Evolutionary conservation across 495 filamentous ascomycete genomes (phyloP).

Genomic region (Hypoxylon trugodes): DNA sequence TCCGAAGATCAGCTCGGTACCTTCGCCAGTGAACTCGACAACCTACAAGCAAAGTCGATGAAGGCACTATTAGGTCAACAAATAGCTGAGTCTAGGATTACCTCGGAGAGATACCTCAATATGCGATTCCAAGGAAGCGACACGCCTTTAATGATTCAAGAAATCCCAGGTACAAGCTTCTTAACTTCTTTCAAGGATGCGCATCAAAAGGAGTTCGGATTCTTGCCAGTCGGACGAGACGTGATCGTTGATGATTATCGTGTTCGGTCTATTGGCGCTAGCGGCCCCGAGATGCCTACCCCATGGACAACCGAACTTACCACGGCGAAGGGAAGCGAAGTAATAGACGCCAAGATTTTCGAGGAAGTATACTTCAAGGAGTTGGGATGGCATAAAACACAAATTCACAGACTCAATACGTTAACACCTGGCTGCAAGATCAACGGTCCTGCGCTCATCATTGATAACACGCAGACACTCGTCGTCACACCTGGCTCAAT

Average conservation of each 20-base stretch:
- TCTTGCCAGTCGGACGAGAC: constrained; percentile 74
- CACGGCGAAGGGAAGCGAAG: neutral
- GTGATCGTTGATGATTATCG: constrained; percentile 83
- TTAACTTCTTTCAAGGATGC: constrained; percentile 72
- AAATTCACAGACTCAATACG: too few species aligned
- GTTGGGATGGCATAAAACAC: too few species aligned
- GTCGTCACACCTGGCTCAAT: constrained; percentile 82
- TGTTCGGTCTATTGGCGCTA: constrained; percentile 75
- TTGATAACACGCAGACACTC: constrained; percentile 94
- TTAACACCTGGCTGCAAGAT: too few species aligned
- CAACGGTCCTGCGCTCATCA: constrained; percentile 85
- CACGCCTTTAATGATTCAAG: constrained; percentile 81
- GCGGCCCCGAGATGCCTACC: constrained; percentile 43
- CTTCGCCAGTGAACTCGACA: constrained; percentile 82
- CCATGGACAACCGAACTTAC: constrained; percentile 1
- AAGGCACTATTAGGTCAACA: constrained; percentile 72
- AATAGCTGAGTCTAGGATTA: constrained; percentile 65
- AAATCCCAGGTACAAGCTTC: constrained; percentile 59
- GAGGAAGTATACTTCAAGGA: constrained; percentile 54
- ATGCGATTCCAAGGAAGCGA: constrained; percentile 88
- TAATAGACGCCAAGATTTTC: neutral
- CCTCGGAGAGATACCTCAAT: constrained; percentile 86
- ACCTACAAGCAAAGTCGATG: constrained; percentile 65
- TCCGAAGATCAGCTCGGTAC: constrained; percentile 77
- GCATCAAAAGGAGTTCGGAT: constrained; percentile 82